A percentile compares a stretch with the other conserved stretches of the same genome.
Conservation (phyloP, 768 basidiomycete genomes). For the Galerina marginata region DNA sequence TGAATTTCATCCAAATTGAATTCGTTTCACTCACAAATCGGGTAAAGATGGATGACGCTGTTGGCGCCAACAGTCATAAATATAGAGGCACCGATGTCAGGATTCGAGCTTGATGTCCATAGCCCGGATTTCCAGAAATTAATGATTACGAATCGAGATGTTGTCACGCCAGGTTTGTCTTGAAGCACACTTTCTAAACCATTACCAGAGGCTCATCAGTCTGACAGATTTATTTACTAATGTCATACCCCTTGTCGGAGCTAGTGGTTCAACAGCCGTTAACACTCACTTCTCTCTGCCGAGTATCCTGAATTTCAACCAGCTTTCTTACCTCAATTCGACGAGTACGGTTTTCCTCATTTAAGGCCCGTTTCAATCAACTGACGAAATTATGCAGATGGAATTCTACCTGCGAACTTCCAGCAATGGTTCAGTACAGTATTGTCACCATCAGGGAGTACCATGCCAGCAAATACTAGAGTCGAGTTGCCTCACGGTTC, state of each 20-base stretch:
- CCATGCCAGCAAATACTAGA: constrained; percentile 18
- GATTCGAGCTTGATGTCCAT: constrained; percentile 24
- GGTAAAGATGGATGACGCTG: constrained; percentile 22
- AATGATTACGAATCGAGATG: constrained; percentile 15
- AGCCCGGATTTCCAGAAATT: constrained; percentile 20
- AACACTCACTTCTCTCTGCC: constrained; percentile 21
- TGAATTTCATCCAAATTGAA: background rate
- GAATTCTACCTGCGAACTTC: constrained; percentile 16
- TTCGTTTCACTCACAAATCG: background rate
- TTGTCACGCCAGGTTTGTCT: constrained; percentile 18
- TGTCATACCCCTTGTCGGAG: constrained; percentile 18
- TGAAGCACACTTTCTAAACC: background rate
- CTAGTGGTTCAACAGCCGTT: constrained; percentile 20
- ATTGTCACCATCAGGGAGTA: constrained; percentile 11
- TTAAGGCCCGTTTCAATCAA: background rate
- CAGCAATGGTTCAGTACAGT: constrained; percentile 14
- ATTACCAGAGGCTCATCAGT: too few relatives aligned
- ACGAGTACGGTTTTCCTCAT: constrained; percentile 16
- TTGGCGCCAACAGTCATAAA: constrained; percentile 20
- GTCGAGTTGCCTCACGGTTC: constrained; percentile 3
- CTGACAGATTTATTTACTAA: constrained; percentile 19
- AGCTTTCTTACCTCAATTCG: constrained; percentile 27
- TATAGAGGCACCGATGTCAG: constrained; percentile 14
- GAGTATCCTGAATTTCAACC: constrained; percentile 29
- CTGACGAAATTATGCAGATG: constrained; percentile 4